A percentile compares a stretch with the other conserved stretches of the same genome.
Evolutionary conservation across 495 filamentous ascomycete genomes (phyloP).

Genomic region (Xylaria nigripes): DNA sequence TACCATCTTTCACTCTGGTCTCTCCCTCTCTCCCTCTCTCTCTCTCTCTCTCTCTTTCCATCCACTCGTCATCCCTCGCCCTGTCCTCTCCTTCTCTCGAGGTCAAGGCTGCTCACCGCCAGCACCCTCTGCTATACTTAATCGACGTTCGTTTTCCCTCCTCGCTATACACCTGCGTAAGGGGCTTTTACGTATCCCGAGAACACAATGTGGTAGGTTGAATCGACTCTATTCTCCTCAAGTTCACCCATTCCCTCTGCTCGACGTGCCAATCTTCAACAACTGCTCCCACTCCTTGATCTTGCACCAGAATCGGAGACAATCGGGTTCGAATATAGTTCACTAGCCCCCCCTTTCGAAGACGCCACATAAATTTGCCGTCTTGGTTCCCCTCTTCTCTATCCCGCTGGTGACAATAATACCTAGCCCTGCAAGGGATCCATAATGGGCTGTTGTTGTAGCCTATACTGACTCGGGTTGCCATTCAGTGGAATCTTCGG

Average conservation of each 20-base stretch:
- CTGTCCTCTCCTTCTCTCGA: not conserved
- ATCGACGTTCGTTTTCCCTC: not conserved
- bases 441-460: not conserved
- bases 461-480: conserved; percentile 16
- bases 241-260: not conserved
- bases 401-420: not conserved
- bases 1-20: not conserved
- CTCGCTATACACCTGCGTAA: not conserved
- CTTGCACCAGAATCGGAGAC: not conserved
- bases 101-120: not conserved
- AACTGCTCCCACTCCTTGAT: not conserved
- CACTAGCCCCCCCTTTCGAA: not conserved
- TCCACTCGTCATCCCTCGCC: not conserved
- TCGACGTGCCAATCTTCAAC: not conserved
- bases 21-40: not conserved
- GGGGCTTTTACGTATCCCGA: conserved; percentile 1
- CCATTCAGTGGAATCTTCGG: conserved; percentile 88
- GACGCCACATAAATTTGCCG: not conserved
- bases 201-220: conserved; percentile 13
- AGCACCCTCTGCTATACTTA: not conserved
- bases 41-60: not conserved
- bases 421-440: not conserved
- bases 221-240: not conserved
- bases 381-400: not conserved
- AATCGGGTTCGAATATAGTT: not conserved